Base-by-base conservation (phyloP, 2,329 filamentous ascomycete genomes). In the Fusarium floridanum region DNA sequence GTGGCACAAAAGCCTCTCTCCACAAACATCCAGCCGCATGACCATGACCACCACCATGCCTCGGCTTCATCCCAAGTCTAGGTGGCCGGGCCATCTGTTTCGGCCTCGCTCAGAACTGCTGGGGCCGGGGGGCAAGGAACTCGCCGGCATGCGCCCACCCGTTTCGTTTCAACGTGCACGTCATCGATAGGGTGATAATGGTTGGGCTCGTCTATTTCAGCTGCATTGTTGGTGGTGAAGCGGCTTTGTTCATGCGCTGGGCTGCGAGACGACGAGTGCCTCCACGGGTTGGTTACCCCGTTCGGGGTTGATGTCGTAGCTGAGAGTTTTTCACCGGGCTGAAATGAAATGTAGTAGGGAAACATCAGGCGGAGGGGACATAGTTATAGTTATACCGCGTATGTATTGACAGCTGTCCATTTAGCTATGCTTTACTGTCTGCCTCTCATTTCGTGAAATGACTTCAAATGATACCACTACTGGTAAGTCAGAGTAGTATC, bases 41-140 rank as follows among this genome's bases (percentile, higher is more conserved):
- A 53, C 36, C 65, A 32, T 32, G 32, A 32, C n/a, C n/a, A n/a
- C n/a, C n/a, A n/a, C n/a, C n/a, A n/a, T 20, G 12, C 27, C 36
- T 67, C 53, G 39, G 43, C 39, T 70, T 61, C 61, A 39, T 39
- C 29, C 57, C 32, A 50, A 27, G 45, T 34, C 48, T 36, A 50
- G 61, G 61, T 39, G 53, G 34, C 39, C 56, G 37, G 72, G 59
- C 34, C 45, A 37, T 73, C 61, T 70, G 72, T 73, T 74, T 73
- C 69, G 62, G 65, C 62, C 41, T 73, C 68, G 55, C 41, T 61
- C 67, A 53, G 9, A 50, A 22, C 32, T 39, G 45, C 29, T 14
- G 59, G 24, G 37, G 43, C 29, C 27, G 53, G 50, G 48, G 27
- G 53, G 53, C 2, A 29, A 65, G 34, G 34, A 65, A 60, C n/a